phyloP scores from a whole-genome alignment of 306 rosid genomes.

The Sindora glabra region DNA sequence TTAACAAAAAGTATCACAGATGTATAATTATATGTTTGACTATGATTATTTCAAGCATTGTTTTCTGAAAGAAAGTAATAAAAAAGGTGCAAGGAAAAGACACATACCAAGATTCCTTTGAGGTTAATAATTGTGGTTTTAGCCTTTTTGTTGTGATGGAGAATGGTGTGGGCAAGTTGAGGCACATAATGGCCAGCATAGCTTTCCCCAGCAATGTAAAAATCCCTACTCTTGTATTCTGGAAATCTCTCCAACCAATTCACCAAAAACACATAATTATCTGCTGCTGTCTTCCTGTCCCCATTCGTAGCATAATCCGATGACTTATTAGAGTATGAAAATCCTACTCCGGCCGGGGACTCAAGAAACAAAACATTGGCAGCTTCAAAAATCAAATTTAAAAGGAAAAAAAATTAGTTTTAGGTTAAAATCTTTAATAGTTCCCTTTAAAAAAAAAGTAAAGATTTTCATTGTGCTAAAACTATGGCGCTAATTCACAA shows the following conservation, averaged over 20 bases:
- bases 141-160: constrained; percentile 42
- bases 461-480: too few relatives aligned
- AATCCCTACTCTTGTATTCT: constrained; percentile 57
- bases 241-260: constrained; percentile 92
- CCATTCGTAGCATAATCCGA: constrained; percentile 54
- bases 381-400: constrained; percentile 39
- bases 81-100: constrained; percentile 2
- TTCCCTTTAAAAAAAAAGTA: too few relatives aligned
- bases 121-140: constrained; percentile 53
- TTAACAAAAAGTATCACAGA: too few relatives aligned
- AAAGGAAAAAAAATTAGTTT: too few relatives aligned
- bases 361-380: constrained; percentile 86
- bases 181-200: constrained; percentile 97
- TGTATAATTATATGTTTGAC: too few relatives aligned
- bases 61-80: too few relatives aligned
- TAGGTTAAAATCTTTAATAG: too few relatives aligned
- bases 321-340: constrained; percentile 77
- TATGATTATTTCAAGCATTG: too few relatives aligned
- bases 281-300: constrained; percentile 58
- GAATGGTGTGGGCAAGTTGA: constrained; percentile 81
- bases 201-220: constrained; percentile 85
- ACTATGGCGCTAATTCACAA: too few relatives aligned
- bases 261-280: constrained; percentile 59
- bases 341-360: constrained; percentile 93
- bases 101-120: constrained; percentile 71